phyloP scores from a whole-genome alignment of 148 eudicot genomes.

The Linanthus parryae region DNA sequence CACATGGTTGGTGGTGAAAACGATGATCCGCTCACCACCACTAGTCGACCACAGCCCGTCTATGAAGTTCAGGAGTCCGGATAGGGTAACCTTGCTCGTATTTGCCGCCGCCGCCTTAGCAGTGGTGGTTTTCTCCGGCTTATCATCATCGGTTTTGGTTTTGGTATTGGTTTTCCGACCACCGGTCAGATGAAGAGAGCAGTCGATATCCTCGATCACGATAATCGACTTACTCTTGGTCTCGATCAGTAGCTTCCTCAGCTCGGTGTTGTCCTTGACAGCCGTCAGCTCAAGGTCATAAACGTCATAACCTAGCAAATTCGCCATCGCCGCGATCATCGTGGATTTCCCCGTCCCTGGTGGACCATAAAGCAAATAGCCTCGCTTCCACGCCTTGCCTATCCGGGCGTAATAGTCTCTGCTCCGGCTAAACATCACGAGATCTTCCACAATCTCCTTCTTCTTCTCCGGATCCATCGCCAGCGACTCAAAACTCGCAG shows the following conservation, averaged over 20 bases:
- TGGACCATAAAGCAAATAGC: slow-evolving; percentile 42
- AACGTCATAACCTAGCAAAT: slow-evolving; percentile 33
- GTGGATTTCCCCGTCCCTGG: slow-evolving; percentile 58
- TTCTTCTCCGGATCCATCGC: slow-evolving; percentile 49
- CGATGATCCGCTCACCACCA: slow-evolving; percentile 49
- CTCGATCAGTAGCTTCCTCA: slow-evolving; percentile 37
- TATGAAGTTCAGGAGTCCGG: slow-evolving; percentile 40
- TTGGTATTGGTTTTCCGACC: slow-evolving; percentile 24
- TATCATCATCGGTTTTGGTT: slow-evolving; percentile 13
- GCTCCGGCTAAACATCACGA: slow-evolving; percentile 34
- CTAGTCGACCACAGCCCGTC: slow-evolving; percentile 53
- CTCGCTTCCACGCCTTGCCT: slow-evolving; percentile 58
- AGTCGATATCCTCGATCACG: slow-evolving; percentile 56
- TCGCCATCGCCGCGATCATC: slow-evolving; percentile 59
- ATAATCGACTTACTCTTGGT: slow-evolving; percentile 42
- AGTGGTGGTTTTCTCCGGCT: background rate
- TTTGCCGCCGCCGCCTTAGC: slow-evolving; percentile 4
- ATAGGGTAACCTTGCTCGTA: slow-evolving; percentile 24
- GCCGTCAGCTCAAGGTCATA: slow-evolving; percentile 45
- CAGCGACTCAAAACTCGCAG: slow-evolving; percentile 36
- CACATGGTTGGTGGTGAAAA: slow-evolving; percentile 51
- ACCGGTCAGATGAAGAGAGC: slow-evolving; percentile 42
- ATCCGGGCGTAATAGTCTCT: slow-evolving; percentile 42
- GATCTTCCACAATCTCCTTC: slow-evolving; percentile 45
- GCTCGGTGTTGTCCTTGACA: slow-evolving; percentile 45